These are phyloP conservation scores for Saccharomycopsis fibuligera DNA, from an alignment of 805 yeast genomes.

Conservation along the genomic window DNA sequence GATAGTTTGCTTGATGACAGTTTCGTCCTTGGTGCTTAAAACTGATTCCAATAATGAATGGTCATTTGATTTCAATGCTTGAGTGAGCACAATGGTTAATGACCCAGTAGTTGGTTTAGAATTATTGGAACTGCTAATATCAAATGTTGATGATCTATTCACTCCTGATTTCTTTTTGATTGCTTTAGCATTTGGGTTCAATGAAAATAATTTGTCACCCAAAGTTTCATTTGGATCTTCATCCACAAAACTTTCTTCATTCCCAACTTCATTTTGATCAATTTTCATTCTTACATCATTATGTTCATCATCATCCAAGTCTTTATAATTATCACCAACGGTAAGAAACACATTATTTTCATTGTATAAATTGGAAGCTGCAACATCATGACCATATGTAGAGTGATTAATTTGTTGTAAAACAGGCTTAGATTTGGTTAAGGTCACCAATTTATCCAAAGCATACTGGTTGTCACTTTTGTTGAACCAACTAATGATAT, in stretches of 20 bases:
- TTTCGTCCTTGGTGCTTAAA: slow-evolving; percentile 46
- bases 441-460: neutral
- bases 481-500: slow-evolving; percentile 47
- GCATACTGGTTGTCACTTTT: slow-evolving; percentile 25
- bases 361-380: slow-evolving; percentile 49
- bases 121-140: slow-evolving; percentile 21
- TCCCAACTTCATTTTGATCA: slow-evolving; percentile 31
- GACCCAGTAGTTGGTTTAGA: slow-evolving; percentile 61
- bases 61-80: slow-evolving; percentile 84
- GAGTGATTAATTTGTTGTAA: slow-evolving; percentile 5
- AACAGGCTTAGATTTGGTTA: slow-evolving; percentile 8
- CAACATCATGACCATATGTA: slow-evolving; percentile 37
- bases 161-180: slow-evolving; percentile 13
- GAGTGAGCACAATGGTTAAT: slow-evolving; percentile 75
- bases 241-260: slow-evolving; percentile 33
- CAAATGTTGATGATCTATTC: slow-evolving; percentile 19
- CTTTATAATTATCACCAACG: slow-evolving; percentile 57
- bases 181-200: slow-evolving; percentile 27
- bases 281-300: slow-evolving; percentile 21
- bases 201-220: slow-evolving; percentile 42
- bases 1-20: slow-evolving; percentile 47
- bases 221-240: slow-evolving; percentile 38
- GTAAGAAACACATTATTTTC: slow-evolving; percentile 45
- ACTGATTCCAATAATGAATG: slow-evolving; percentile 82
- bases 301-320: slow-evolving; percentile 43